Base-by-base conservation (phyloP, 805 yeast species). In the Wickerhamiella hasegawae region DNA sequence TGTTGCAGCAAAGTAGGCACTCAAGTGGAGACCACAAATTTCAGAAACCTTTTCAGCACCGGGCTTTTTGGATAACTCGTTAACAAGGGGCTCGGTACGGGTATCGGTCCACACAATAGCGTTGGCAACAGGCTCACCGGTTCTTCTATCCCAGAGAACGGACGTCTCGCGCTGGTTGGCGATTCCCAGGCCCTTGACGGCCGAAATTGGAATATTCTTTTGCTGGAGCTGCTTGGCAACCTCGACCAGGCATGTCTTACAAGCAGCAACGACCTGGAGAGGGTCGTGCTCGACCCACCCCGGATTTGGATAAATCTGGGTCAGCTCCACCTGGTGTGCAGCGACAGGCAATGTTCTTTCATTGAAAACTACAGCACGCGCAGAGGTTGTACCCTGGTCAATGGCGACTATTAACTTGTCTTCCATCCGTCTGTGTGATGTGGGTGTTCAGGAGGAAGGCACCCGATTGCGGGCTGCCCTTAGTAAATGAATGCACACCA, bases 41-140 rank as follows among this genome's bases (percentile, higher is more conserved):
- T 68, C 62, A 48, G 70, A 66, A 46, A 83, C 63, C 36, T 63
- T 64, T 30, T 67, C 71, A 43, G 79, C 67, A 33, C 64, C 65
- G 22, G 68, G 74, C 45, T 63, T 63, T 39, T 64, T 60, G 46
- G 68, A 68, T 52, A 77, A 64, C 44, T 73, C 69, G 42, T 69
- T 69, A 35, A 83, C 84, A 33, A 80, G 67, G 15, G 65, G 71
- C 8, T 79, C 60, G 28, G 93, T 87, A 52, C 97, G 70, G 28
- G 93, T 80, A 59, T 85, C 97, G 42, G 87, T 81, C 97, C 97
- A 85, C 25, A 85, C 93, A 54, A 85, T 82, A 50, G 95, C 96
- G 53, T 80, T 76, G 52, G 76, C 69, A 37, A 83, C 68, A 3
- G 94, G 92, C 44, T 63, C 60, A 28, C 95, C 95, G 2, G 95